Evolutionary conservation across 805 yeast genomes (phyloP).

Genomic region (Candida insectorum): DNA sequence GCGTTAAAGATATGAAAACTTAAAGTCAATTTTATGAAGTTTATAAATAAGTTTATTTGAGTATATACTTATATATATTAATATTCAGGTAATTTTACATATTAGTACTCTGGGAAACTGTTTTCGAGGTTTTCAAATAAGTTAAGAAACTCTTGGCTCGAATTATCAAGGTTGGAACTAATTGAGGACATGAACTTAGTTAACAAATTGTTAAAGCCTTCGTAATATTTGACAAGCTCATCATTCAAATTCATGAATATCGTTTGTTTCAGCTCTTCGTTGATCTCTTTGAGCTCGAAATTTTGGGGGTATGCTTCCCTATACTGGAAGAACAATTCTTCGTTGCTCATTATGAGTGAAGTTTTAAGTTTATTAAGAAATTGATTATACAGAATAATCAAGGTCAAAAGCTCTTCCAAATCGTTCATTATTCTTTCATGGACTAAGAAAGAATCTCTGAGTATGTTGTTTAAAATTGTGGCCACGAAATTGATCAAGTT

Average conservation of each 20-base stretch:
- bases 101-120: constrained; percentile 27
- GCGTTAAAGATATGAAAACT: background rate
- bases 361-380: constrained; percentile 53
- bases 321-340: constrained; percentile 41
- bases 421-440: constrained; percentile 49
- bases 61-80: background rate
- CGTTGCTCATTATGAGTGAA: constrained; percentile 48
- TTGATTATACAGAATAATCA: constrained; percentile 46
- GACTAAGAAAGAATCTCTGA: constrained; percentile 67
- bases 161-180: constrained; percentile 6
- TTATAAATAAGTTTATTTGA: background rate
- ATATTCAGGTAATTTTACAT: background rate
- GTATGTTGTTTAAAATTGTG: constrained; percentile 55
- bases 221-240: constrained; percentile 40
- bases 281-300: constrained; percentile 36
- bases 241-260: constrained; percentile 34
- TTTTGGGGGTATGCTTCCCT: constrained; percentile 31
- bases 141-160: constrained; percentile 39
- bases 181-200: constrained; percentile 37
- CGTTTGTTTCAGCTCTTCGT: constrained; percentile 33
- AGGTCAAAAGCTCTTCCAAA: constrained; percentile 43
- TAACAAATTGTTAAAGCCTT: constrained; percentile 42
- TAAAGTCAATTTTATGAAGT: constrained; percentile 2
- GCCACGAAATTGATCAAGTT: constrained; percentile 32
- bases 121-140: constrained; percentile 42